These are phyloP conservation scores for Syzygium aromaticum DNA, from an alignment of 345 rosid genomes.

Conservation along the genomic window DNA sequence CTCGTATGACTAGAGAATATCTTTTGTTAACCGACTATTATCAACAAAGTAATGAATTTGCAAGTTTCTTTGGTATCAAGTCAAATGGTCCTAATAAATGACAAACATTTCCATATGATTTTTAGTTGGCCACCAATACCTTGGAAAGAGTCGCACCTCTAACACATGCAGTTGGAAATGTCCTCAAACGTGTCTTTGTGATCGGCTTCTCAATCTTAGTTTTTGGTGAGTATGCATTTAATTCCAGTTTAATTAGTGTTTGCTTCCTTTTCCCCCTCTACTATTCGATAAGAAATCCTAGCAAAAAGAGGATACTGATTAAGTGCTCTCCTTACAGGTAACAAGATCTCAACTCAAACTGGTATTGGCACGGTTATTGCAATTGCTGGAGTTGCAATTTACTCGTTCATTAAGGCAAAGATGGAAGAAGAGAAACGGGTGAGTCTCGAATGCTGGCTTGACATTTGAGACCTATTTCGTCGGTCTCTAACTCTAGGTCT, in stretches of 20 bases:
- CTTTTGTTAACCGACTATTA: not conserved
- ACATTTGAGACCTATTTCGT: not conserved
- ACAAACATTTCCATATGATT: not conserved
- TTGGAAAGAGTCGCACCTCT: constrained; percentile 97
- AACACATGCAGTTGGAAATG: constrained; percentile 98
- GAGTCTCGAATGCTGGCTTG: constrained; percentile 4
- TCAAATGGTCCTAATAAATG: not conserved
- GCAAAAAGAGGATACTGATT: not conserved
- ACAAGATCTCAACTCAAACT: constrained; percentile 88
- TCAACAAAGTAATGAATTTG: not conserved
- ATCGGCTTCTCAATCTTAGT: constrained; percentile 81
- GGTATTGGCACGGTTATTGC: constrained; percentile 85
- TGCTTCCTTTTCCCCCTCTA: not conserved
- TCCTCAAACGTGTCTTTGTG: constrained; percentile 94
- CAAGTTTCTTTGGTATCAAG: not conserved
- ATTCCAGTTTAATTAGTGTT: not conserved
- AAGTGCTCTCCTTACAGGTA: constrained; percentile 32
- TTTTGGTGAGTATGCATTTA: constrained; percentile 42
- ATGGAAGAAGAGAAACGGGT: constrained; percentile 90
- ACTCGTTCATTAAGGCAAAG: constrained; percentile 85
- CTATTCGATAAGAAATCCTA: not conserved
- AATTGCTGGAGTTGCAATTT: constrained; percentile 79
- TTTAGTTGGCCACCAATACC: constrained; percentile 90
- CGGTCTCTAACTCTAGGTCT: not conserved
- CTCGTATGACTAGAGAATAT: not conserved